Evolutionary conservation across 108 stramenopile species (phyloP).

Genomic region (Skeletonema potamos): DNA sequence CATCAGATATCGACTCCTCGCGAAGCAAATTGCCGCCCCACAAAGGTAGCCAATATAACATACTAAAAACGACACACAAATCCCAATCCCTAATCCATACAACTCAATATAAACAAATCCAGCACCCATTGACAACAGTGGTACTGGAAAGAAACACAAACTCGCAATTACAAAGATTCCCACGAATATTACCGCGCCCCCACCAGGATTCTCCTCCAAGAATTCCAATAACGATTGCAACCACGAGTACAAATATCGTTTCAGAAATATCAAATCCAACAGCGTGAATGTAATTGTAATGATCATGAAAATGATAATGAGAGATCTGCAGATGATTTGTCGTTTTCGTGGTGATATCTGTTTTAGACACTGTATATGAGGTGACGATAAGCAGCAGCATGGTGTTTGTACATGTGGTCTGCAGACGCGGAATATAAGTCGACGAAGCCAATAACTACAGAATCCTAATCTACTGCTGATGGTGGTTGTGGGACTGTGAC

Average conservation of each 20-base stretch:
- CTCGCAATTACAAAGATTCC: slow-evolving; percentile 27
- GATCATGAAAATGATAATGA: slow-evolving; percentile 48
- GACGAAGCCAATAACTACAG: neutral
- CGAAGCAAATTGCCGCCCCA: slow-evolving; percentile 43
- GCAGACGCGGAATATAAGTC: neutral
- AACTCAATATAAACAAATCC: slow-evolving; percentile 42
- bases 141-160: slow-evolving; percentile 40
- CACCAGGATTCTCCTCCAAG: slow-evolving; percentile 14
- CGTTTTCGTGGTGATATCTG: slow-evolving; percentile 14
- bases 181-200: slow-evolving; percentile 32
- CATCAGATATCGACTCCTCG: slow-evolving; percentile 39
- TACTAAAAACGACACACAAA: slow-evolving; percentile 32
- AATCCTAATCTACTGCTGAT: neutral
- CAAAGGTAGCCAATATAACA: slow-evolving; percentile 35
- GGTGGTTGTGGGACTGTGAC: neutral
- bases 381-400: neutral
- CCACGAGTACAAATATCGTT: slow-evolving; percentile 36
- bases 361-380: neutral
- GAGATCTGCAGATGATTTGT: slow-evolving; percentile 24
- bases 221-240: slow-evolving; percentile 17
- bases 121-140: slow-evolving; percentile 29
- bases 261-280: slow-evolving; percentile 37
- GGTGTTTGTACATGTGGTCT: neutral
- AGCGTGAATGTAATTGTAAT: slow-evolving; percentile 42
- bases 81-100: slow-evolving; percentile 32